Base-by-base conservation (phyloP, 176 grass and related monocot genomes). In the Thinopyrum elongatum region DNA sequence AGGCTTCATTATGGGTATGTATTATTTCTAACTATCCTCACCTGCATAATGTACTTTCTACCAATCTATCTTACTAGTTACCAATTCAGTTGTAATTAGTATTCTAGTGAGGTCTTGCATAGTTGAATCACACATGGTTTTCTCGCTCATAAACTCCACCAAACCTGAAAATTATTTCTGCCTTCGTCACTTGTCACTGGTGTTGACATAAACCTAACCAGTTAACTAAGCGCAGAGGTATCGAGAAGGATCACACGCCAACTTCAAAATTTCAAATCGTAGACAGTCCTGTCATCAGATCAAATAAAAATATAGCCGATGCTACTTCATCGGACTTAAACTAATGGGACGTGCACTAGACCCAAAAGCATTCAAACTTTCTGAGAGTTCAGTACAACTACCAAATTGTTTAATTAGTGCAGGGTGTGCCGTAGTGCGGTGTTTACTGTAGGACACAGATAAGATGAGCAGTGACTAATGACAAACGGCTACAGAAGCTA, bases 341-440 rank as follows among this genome's bases (percentile, higher is more conserved):
- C 64, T 57, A 79, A 35, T 23, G 21, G 21, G 47, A 33, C 47
- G 25, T 25, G 31, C 79, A 41, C 58, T 39, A 49, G 57, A 30
- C 51, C 68, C 81, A 72, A 64, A 91, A 76, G 34, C 29, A 26
- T 84, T 58, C 80, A 82, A 86, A 90, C 55, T 86, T 82, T 79
- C 67, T 82, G 39, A 71, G 63, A 86, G 14, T 3, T 28, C 61
- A 11, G n/a, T 27, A 63, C 26, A 71, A 19, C 13, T 14, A 6
- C 30, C 35, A 13, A 57, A 11, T 84, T 79, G 44, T 74, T 83
- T 83, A 87, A 36, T 19, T 70, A 12, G 27, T 7, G 79, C 31
- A 27, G 74, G 10, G 10, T 66, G 7, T 49, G 62, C 33, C 17
- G 3, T 16, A 21, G 73, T 55, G 27, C 27, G 6, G 49, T 61